Evolutionary conservation across 2,329 filamentous ascomycete species (phyloP).

Genomic region (Dactylellina haptotyla): DNA sequence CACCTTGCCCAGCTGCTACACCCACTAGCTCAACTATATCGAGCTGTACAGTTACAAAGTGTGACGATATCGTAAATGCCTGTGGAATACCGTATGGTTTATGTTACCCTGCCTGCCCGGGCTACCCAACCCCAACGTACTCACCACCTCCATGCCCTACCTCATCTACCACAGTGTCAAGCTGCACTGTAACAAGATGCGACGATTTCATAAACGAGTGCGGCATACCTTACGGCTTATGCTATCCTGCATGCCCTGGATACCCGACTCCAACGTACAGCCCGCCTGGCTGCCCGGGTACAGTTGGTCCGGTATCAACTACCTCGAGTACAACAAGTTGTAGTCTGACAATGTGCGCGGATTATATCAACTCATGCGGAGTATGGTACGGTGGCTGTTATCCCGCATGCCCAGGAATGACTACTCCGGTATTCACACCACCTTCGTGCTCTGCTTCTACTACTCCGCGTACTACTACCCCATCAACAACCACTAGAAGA

Average conservation of each 20-base stretch:
- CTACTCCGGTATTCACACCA: constrained; percentile 25
- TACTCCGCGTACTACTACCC: not conserved
- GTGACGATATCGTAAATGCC: constrained; percentile 52
- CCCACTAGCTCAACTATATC: constrained; percentile 18
- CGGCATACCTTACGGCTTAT: not conserved
- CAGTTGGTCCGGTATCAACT: too few species aligned
- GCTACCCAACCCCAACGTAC: constrained; percentile 6
- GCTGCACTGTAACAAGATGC: not conserved
- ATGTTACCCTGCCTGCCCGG: constrained; percentile 40
- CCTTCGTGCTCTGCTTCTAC: constrained; percentile 17
- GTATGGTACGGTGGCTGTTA: constrained; percentile 39
- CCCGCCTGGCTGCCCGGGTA: not conserved
- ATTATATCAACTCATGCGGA: constrained; percentile 50
- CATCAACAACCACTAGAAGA: not conserved
- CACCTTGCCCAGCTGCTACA: constrained; percentile 24
- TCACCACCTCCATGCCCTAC: constrained; percentile 33
- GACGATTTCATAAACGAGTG: not conserved
- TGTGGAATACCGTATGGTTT: constrained; percentile 55
- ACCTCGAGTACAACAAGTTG: constrained; percentile 17
- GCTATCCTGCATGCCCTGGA: not conserved
- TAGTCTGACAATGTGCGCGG: constrained; percentile 38
- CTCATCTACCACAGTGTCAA: not conserved
- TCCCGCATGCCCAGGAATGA: constrained; percentile 24
- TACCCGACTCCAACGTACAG: not conserved
- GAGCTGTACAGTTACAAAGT: constrained; percentile 35